These are phyloP conservation scores for Striga hermonthica DNA, from an alignment of 305 asterid species.

Conservation along the genomic window DNA sequence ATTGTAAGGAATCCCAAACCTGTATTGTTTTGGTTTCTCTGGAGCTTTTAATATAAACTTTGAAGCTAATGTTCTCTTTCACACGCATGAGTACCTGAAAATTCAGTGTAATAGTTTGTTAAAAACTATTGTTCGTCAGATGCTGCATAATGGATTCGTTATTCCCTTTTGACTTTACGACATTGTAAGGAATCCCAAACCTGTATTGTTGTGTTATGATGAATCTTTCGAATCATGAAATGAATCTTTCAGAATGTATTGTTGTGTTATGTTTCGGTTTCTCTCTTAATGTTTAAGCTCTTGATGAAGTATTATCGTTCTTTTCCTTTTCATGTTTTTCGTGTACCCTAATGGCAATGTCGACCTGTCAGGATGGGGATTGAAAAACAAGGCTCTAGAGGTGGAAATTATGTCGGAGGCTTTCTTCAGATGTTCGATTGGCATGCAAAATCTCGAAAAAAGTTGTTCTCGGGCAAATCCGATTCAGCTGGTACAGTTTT, in stretches of 20 bases:
- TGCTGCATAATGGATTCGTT: not conserved
- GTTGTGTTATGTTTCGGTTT: conserved; percentile 10
- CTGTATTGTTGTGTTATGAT: too few relatives aligned
- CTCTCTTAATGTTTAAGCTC: conserved; percentile 2
- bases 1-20: not conserved
- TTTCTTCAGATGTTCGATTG: conserved; percentile 89
- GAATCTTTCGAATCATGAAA: not conserved
- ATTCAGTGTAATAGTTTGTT: conserved; percentile 1
- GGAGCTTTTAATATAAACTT: not conserved
- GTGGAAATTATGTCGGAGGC: conserved; percentile 81
- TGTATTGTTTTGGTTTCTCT: too few relatives aligned
- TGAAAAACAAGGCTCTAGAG: conserved; percentile 66
- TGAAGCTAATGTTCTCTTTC: not conserved
- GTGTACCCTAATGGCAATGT: not conserved
- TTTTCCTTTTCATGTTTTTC: not conserved
- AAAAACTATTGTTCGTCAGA: conserved; percentile 6
- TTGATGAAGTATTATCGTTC: not conserved
- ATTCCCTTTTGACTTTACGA: not conserved
- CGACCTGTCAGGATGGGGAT: conserved; percentile 52
- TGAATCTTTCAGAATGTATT: conserved; percentile 10
- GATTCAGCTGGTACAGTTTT: conserved; percentile 23
- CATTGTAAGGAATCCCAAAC: not conserved
- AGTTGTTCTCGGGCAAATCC: conserved; percentile 70
- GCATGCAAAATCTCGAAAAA: conserved; percentile 89
- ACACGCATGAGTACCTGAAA: not conserved